A percentile compares a stretch with the other conserved stretches of the same genome.
phyloP scores from a whole-genome alignment of 441 rosid species.

The Adansonia madagascariensis region DNA sequence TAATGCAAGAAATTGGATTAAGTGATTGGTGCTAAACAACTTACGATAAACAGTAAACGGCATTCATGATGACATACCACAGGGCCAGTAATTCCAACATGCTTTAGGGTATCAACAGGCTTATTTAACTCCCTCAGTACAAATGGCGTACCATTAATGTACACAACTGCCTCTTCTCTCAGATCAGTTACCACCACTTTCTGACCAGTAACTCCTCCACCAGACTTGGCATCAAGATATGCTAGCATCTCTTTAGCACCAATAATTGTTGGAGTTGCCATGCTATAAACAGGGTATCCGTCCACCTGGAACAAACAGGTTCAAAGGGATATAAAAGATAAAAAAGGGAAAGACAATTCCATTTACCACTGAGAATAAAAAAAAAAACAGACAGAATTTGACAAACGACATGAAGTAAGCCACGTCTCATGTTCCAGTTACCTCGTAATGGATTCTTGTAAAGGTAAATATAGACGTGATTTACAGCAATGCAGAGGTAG shows the following conservation, averaged over 20 bases:
- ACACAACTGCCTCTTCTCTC: conserved; percentile 97
- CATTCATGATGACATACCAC: conserved; percentile 58
- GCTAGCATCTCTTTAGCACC: conserved; percentile 93
- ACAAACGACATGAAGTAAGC: neutral
- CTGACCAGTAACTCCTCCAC: conserved; percentile 44
- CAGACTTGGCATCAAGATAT: conserved; percentile 73
- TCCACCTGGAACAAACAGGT: conserved; percentile 69
- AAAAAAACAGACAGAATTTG: neutral
- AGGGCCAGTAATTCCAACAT: conserved; percentile 92
- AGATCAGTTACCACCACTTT: conserved; percentile 82
- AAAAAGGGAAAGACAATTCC: neutral
- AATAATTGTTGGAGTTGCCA: conserved; percentile 94
- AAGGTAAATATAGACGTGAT: neutral
- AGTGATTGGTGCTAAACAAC: conserved; percentile 20
- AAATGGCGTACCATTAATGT: conserved; percentile 93
- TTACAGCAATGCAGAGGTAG: neutral
- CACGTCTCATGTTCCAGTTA: neutral
- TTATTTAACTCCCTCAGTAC: conserved; percentile 94
- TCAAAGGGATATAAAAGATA: conserved; percentile 12
- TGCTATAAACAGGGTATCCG: conserved; percentile 92
- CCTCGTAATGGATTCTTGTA: neutral
- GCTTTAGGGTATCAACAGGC: conserved; percentile 96
- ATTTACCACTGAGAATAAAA: neutral
- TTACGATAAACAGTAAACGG: conserved; percentile 5
- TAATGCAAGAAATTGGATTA: conserved; percentile 25